phyloP scores from a whole-genome alignment of 129 eudicot genomes.

The Lactuca sativa region DNA sequence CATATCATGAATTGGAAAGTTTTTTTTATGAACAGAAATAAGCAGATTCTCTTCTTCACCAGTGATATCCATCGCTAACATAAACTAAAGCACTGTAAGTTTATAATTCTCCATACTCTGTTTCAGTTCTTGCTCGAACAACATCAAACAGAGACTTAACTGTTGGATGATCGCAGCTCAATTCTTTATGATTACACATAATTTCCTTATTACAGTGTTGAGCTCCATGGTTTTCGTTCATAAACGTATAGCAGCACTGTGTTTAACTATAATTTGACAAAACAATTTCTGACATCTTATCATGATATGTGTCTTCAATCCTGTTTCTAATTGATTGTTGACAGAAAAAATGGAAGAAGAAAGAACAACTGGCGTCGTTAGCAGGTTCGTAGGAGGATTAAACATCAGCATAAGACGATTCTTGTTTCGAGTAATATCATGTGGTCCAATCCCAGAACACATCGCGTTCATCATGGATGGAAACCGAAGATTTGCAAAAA shows the following conservation, averaged over 20 bases:
- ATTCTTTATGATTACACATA: not conserved
- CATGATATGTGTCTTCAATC: not conserved
- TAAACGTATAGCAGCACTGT: not conserved
- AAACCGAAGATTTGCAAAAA: constrained; percentile 60
- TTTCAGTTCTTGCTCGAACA: not conserved
- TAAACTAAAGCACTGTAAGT: not conserved
- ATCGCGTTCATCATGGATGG: constrained; percentile 76
- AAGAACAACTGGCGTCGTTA: constrained; percentile 27
- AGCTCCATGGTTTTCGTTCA: not conserved
- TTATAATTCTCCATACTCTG: not conserved
- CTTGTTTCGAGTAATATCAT: constrained; percentile 45
- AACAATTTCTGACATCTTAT: not conserved
- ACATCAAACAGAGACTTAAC: not conserved
- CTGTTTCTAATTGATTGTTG: not conserved
- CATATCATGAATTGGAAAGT: not conserved
- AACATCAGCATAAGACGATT: constrained; percentile 31
- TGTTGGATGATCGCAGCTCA: not conserved
- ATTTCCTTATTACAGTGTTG: not conserved
- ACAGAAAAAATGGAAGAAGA: constrained; percentile 33
- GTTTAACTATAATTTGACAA: not conserved
- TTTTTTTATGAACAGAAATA: too few relatives aligned
- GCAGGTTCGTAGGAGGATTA: constrained; percentile 37
- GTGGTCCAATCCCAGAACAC: constrained; percentile 64
- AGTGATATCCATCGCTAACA: not conserved
- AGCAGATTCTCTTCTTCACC: not conserved